phyloP scores from a whole-genome alignment of 305 asterid genomes.

The Solanum aculeatissimum region DNA sequence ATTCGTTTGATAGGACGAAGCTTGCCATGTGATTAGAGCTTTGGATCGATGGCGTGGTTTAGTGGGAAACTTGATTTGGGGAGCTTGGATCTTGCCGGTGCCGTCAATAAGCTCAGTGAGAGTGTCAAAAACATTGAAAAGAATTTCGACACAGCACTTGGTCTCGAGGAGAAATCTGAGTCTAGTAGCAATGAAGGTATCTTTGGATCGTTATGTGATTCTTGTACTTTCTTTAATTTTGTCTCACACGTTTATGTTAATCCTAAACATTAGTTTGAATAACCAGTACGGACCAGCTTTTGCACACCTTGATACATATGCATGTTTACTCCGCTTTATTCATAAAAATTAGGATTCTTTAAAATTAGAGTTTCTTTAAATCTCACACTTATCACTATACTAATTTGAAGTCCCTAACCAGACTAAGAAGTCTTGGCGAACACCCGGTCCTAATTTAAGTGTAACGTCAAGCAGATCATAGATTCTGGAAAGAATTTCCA shows the following conservation, averaged over 20 bases:
- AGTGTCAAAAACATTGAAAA: constrained; percentile 79
- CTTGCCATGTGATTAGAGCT: constrained; percentile 18
- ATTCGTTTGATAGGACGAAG: constrained; percentile 12
- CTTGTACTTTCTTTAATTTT: background rate
- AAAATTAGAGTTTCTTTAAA: background rate
- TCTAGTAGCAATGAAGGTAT: constrained; percentile 33
- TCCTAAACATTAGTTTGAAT: background rate
- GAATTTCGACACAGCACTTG: constrained; percentile 76
- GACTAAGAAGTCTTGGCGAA: background rate
- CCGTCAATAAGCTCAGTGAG: constrained; percentile 75
- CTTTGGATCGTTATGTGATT: background rate
- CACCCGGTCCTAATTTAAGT: background rate
- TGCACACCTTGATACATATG: background rate
- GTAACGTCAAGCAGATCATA: background rate
- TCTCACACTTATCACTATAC: background rate
- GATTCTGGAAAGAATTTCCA: background rate
- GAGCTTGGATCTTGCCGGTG: constrained; percentile 69
- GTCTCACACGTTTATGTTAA: background rate
- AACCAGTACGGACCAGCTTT: background rate
- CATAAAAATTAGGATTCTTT: background rate
- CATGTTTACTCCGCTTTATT: background rate
- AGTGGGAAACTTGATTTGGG: constrained; percentile 54
- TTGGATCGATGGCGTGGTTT: constrained; percentile 68
- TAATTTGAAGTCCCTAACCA: background rate
- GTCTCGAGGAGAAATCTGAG: constrained; percentile 60